Conservation (phyloP, 371 early-diverging fungal genomes). For the Entomophthora muscae region DNA sequence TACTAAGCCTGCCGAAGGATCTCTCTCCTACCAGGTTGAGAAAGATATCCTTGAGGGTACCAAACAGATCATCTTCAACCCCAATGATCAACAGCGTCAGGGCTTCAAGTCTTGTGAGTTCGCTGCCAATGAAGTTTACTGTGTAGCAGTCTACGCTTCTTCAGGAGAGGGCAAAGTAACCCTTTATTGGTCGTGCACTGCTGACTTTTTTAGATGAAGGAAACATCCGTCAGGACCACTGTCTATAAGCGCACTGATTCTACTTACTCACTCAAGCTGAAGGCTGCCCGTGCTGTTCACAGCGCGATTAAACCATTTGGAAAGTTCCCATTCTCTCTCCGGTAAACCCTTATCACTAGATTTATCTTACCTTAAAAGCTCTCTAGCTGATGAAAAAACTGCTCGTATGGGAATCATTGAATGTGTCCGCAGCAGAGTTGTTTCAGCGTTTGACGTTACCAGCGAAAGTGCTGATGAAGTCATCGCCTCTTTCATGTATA, state of each 20-base stretch:
- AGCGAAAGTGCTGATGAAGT: constrained; percentile 66
- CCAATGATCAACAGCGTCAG: constrained; percentile 54
- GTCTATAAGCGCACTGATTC: constrained; percentile 78
- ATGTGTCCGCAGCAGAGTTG: constrained; percentile 64
- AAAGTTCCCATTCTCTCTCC: constrained; percentile 73
- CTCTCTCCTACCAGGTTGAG: constrained; percentile 74
- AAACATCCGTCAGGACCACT: constrained; percentile 60
- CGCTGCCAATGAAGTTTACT: constrained; percentile 74
- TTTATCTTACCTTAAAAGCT: constrained; percentile 6
- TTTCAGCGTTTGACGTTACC: constrained; percentile 62
- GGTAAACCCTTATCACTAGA: constrained; percentile 18
- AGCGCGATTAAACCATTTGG: constrained; percentile 64
- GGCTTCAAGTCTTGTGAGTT: constrained; percentile 53
- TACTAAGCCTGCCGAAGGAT: constrained; percentile 80
- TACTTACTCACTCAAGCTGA: constrained; percentile 77
- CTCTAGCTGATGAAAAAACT: constrained; percentile 65
- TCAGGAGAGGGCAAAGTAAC: constrained; percentile 69
- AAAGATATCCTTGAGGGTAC: constrained; percentile 77
- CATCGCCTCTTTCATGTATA: constrained; percentile 82
- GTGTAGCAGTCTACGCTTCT: constrained; percentile 69
- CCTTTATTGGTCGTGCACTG: not conserved
- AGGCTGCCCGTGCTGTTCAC: constrained; percentile 58
- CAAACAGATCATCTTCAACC: constrained; percentile 83
- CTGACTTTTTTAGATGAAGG: constrained; percentile 20
- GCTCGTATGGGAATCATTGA: constrained; percentile 87